These are phyloP conservation scores for Dalechampia spathulata DNA, from an alignment of 441 rosid species.

Conservation along the genomic window DNA sequence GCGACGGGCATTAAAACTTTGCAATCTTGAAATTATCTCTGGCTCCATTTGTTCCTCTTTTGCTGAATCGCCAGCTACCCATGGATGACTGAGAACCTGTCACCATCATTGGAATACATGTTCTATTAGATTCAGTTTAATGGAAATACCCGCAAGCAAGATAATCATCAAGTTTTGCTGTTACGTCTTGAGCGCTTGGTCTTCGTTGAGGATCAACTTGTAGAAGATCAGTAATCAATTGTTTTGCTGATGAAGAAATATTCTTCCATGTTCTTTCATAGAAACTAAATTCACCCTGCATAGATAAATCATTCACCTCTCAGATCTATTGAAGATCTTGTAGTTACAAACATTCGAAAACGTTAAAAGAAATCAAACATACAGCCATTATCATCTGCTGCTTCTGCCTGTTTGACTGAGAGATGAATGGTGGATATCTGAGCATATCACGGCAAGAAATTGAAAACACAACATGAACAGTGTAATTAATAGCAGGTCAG, in stretches of 20 bases:
- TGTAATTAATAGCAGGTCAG: too few relatives aligned
- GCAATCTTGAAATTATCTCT: conserved; percentile 50
- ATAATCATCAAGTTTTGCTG: not conserved
- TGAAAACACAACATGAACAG: not conserved
- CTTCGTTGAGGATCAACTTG: conserved; percentile 58
- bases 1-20: conserved; percentile 55
- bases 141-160: not conserved
- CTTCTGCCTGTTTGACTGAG: conserved; percentile 62
- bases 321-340: not conserved
- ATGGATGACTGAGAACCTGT: conserved; percentile 57
- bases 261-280: conserved; percentile 62
- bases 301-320: not conserved
- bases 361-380: conserved; percentile 13
- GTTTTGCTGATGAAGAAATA: conserved; percentile 51
- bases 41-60: conserved; percentile 65
- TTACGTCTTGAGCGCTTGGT: conserved; percentile 57
- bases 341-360: too few relatives aligned
- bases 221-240: conserved; percentile 50
- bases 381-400: conserved; percentile 58
- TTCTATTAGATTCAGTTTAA: not conserved
- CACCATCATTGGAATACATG: not conserved
- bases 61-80: conserved; percentile 66
- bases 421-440: conserved; percentile 69
- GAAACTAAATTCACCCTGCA: conserved; percentile 64
- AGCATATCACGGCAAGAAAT: not conserved